Base-by-base conservation (phyloP, 2,329 filamentous ascomycete species). In the Calonectria pauciramosa region DNA sequence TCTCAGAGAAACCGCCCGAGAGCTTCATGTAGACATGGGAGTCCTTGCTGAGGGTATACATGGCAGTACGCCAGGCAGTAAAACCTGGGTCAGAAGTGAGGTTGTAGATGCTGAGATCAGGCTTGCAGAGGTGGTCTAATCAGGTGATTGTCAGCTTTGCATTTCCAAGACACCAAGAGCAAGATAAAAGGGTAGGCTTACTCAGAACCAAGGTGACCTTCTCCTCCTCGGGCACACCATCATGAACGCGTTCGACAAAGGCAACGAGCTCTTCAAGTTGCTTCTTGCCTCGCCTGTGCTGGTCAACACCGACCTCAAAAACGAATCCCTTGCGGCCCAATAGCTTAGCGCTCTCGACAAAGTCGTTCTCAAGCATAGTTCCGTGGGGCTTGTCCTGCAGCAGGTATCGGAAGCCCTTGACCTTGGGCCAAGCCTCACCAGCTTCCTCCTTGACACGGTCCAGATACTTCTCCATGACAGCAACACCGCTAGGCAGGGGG, bases 91-190 rank as follows among this genome's bases (percentile, higher is more conserved):
- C 89, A 44, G 84, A 87, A 63, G 87, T 89, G 76, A 85, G 79
- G 83, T 90, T 93, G 86, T 89, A 88, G 80, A 94, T 88, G 38
- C 89, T 89, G 34, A 97, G 87, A 83, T 96, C 92, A 1, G 96
- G 96, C 86, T 98, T 98, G 90, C 95, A 96, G 79, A 98, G 90
- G 85, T 98, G 96, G 84, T 98, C 94, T 96, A 77, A 23, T 16
- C 18, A 64, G 41, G 30, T 23, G 16, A n/a, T 36, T 34, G 44
- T 80, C 72, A 80, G 73, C 34, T 20, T 44, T 18, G 41, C 2
- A 71, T 44, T 65, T 36, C n/a, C n/a, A 36, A 10, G 38, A 23
- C 30, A 30, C n/a, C 38, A 18, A 28, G 13, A 20, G 49, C 30
- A 5, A 56, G 10, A 26, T 41, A 18, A 41, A 34, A 36, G 28